Conservation (phyloP, 805 yeast species). For the Cyberlindnera subsufficiens region DNA sequence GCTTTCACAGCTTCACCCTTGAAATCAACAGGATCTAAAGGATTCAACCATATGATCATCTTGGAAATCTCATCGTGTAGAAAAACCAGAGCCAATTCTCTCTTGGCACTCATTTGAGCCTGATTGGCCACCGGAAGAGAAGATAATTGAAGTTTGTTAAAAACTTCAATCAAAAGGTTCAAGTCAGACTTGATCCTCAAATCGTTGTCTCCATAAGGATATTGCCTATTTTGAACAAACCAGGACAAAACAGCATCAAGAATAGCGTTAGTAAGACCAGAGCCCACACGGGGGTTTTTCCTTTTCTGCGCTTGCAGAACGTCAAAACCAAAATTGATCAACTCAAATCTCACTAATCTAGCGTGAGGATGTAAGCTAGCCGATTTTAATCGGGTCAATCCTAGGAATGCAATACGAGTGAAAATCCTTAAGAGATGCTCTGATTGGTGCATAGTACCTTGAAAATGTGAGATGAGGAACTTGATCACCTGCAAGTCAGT, state of each 20-base stretch:
- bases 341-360: slow-evolving; percentile 66
- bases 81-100: slow-evolving; percentile 52
- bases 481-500: slow-evolving; percentile 68
- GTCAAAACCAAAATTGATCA: slow-evolving; percentile 62
- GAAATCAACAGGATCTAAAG: slow-evolving; percentile 24
- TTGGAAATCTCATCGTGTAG: slow-evolving; percentile 70
- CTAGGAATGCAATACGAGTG: slow-evolving; percentile 51
- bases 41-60: slow-evolving; percentile 70
- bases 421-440: slow-evolving; percentile 64
- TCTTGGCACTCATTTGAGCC: slow-evolving; percentile 35
- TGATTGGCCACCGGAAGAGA: slow-evolving; percentile 13
- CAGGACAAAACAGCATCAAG: slow-evolving; percentile 70
- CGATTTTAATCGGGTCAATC: slow-evolving; percentile 40
- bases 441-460: slow-evolving; percentile 71
- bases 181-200: slow-evolving; percentile 67
- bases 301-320: slow-evolving; percentile 51
- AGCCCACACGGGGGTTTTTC: slow-evolving; percentile 39
- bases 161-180: slow-evolving; percentile 48
- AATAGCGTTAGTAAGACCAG: slow-evolving; percentile 39
- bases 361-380: slow-evolving; percentile 86
- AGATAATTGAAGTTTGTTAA: slow-evolving; percentile 16
- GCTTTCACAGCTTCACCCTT: slow-evolving; percentile 31
- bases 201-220: slow-evolving; percentile 84
- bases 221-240: slow-evolving; percentile 58
- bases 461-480: slow-evolving; percentile 70